A percentile compares a stretch with the other conserved stretches of the same genome.
Conservation (phyloP, 208 protist species). For the Porcisia deanei region DNA sequence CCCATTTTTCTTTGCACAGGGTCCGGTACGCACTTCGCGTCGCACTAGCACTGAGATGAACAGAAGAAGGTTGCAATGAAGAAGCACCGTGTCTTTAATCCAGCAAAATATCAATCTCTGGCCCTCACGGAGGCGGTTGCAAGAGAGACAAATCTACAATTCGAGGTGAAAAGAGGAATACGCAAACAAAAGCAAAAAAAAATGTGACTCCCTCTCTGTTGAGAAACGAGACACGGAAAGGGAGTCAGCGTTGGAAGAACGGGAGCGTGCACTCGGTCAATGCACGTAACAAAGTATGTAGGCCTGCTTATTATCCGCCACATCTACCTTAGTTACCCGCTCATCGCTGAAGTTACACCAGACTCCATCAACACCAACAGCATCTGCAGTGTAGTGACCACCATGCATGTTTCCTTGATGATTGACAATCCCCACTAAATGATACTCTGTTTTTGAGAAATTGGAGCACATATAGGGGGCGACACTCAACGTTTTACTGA, state of each 20-base stretch:
- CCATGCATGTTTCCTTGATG: slow-evolving; percentile 91
- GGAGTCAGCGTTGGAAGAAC: background rate
- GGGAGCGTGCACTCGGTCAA: background rate
- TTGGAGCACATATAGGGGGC: slow-evolving; percentile 61
- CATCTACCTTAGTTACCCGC: slow-evolving; percentile 31
- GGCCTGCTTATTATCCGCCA: slow-evolving; percentile 52
- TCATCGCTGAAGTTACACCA: slow-evolving; percentile 91
- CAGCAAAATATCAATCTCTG: background rate
- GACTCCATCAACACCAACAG: slow-evolving; percentile 45
- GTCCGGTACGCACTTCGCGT: no score
- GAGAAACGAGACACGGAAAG: background rate
- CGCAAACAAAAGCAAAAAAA: slow-evolving; percentile 13
- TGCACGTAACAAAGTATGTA: slow-evolving; percentile 87
- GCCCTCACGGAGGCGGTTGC: background rate
- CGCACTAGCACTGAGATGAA: background rate
- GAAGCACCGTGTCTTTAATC: background rate
- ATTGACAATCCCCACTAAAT: slow-evolving; percentile 87
- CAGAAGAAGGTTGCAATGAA: background rate
- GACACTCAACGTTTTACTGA: slow-evolving; percentile 71
- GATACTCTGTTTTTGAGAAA: slow-evolving; percentile 58
- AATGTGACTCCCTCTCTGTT: background rate
- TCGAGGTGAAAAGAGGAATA: background rate
- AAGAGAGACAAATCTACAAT: slow-evolving; percentile 9
- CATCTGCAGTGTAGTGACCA: slow-evolving; percentile 92
- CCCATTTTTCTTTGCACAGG: background rate